Evolutionary conservation across 176 grass and related monocot species (phyloP).

Genomic region (Oryza nivara): DNA sequence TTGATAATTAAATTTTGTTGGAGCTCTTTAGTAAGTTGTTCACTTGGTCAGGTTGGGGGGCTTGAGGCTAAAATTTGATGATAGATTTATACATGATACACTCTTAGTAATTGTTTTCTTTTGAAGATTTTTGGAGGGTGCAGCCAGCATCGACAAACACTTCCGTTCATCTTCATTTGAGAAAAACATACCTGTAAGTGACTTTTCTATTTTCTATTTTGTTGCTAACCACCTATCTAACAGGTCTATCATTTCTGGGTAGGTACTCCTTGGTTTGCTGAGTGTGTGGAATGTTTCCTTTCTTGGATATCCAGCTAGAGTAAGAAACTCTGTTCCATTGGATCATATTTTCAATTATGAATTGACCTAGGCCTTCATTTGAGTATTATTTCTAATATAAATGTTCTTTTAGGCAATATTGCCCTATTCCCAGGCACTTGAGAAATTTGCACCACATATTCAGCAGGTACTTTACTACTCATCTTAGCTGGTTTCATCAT

Average conservation of each 20-base stretch:
- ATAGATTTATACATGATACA: neutral
- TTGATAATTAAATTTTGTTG: neutral
- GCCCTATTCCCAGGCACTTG: constrained; percentile 91
- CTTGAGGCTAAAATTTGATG: constrained; percentile 11
- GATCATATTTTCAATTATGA: constrained; percentile 19
- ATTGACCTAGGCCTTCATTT: constrained; percentile 4
- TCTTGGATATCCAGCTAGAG: constrained; percentile 92
- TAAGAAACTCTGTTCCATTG: constrained; percentile 39
- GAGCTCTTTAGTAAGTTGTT: neutral
- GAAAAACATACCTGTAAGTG: constrained; percentile 94
- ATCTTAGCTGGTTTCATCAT: constrained; percentile 1
- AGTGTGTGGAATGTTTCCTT: constrained; percentile 99
- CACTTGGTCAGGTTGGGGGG: neutral
- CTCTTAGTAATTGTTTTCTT: constrained; percentile 26
- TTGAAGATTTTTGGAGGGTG: constrained; percentile 97
- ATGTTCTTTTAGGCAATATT: constrained; percentile 73
- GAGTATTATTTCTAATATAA: constrained; percentile 23
- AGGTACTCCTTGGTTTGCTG: constrained; percentile 97
- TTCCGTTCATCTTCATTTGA: constrained; percentile 78
- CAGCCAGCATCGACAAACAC: constrained; percentile 83
- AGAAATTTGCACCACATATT: constrained; percentile 97
- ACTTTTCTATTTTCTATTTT: constrained; percentile 14
- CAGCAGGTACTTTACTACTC: constrained; percentile 79
- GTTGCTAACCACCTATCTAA: constrained; percentile 36
- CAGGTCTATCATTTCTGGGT: constrained; percentile 34